Evolutionary conservation across 2,329 filamentous ascomycete genomes (phyloP), one percentile per base, ranked within the genome.

Genomic region (Alternaria sp.): DNA sequence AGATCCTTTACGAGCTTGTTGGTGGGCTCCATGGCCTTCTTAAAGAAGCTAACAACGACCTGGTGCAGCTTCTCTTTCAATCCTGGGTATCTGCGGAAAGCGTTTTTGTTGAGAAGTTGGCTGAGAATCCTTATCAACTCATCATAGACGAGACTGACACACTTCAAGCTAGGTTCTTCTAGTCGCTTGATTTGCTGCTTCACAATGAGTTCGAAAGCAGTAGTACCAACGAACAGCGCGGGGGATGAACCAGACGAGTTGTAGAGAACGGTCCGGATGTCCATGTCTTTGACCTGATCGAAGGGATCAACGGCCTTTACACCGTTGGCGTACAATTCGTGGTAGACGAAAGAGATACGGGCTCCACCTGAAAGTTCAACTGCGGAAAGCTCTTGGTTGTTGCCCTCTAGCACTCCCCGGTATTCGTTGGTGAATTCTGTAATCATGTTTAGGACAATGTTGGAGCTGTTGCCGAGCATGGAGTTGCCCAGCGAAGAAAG

Each of bases 181-280:
- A 99, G 81, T 57, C 95, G 88, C 86, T 92, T 96, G 81, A 99
- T 99, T 80, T 99, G 94, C 79, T 97, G 93, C 86, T 98, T 99
- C 69, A 98, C 94, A 70, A 99, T 97, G 67, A 97, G 85, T 81
- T 99, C 95, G 73, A 99, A 99, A n/a, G 95, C 95, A 7, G 92
- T 96, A 7, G 95, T 98, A 57, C 95, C 95, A 30, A 99, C 95
- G 75, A 99, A 99, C 7, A 99, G 88, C 2, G 95, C 94, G 0
- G 95, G 95, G 1, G 94, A 97, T 30, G 95, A 95, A 76, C 95
- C 95, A n/a, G 95, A 98, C 24, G 95, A 98, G 87, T 99, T 99
- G 88, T 96, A 96, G 8, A 99, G 87, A 63, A 97, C 94, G 24
- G 93, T 98, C 70, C 96, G 91, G 72, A 99, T 99, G 75, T 99